Evolutionary conservation across 2,329 filamentous ascomycete genomes (phyloP).

Genomic region (Tolypocladium amazonense): DNA sequence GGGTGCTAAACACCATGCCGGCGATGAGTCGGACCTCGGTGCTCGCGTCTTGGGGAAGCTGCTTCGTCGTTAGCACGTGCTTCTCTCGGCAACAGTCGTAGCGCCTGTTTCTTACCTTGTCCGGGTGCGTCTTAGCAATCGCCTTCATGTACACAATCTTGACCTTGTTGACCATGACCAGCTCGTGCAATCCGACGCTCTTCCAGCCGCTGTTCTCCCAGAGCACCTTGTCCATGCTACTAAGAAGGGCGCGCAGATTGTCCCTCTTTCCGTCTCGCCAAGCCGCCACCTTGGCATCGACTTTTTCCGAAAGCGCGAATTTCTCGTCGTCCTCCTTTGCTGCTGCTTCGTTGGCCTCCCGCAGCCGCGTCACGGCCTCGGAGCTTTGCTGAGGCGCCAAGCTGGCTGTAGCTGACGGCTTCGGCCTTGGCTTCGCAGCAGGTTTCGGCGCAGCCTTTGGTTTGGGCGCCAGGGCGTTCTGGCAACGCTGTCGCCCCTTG

Average conservation of each 20-base stretch:
- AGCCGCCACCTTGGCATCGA: conserved; percentile 65
- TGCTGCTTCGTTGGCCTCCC: conserved; percentile 75
- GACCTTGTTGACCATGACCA: conserved; percentile 88
- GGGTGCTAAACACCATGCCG: conserved; percentile 52
- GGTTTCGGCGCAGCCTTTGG: conserved; percentile 36
- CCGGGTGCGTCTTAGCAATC: conserved; percentile 95
- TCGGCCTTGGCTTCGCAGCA: conserved; percentile 34
- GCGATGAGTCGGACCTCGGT: conserved; percentile 59
- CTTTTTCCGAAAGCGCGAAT: conserved; percentile 75
- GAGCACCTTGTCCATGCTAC: conserved; percentile 77
- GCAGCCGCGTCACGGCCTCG: conserved; percentile 72
- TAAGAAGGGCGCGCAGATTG: conserved; percentile 78
- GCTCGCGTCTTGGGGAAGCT: conserved; percentile 54
- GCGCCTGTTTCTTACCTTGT: conserved; percentile 61
- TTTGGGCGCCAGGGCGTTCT: conserved; percentile 71
- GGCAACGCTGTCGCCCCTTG: conserved; percentile 79
- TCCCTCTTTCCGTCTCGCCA: conserved; percentile 92
- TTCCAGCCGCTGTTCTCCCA: conserved; percentile 95
- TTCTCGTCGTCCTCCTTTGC: conserved; percentile 87
- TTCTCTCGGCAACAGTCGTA: neutral
- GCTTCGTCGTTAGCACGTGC: conserved; percentile 6
- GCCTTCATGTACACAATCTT: conserved; percentile 99
- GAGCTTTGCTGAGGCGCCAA: conserved; percentile 41
- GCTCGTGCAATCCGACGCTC: conserved; percentile 86
- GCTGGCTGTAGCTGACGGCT: conserved; percentile 27